Conservation (phyloP, 148 eudicot genomes). For the Limonium bicolor region DNA sequence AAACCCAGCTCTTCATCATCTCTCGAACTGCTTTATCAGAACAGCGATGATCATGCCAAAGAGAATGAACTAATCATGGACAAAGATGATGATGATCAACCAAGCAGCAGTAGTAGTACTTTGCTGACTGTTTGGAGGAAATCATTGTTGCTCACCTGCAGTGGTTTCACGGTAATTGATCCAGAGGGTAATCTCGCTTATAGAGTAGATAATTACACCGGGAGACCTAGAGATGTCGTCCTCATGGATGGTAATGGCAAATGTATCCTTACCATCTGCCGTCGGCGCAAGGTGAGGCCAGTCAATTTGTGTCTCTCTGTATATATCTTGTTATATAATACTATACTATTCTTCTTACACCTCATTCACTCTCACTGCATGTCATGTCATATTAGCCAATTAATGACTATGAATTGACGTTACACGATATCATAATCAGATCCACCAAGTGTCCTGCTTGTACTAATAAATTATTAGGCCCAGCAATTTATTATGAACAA, state of each 20-base stretch:
- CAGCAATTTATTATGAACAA: no score
- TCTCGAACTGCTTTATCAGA: no score
- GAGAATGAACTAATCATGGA: no score
- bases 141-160: constrained; percentile 45
- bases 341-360: not conserved
- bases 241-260: constrained; percentile 69
- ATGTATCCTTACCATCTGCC: constrained; percentile 40
- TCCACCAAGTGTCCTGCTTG: not conserved
- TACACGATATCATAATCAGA: not conserved
- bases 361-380: not conserved
- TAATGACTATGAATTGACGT: not conserved
- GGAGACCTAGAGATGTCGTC: constrained; percentile 27
- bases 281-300: constrained; percentile 48
- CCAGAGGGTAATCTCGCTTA: constrained; percentile 38
- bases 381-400: no score
- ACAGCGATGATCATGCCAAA: no score
- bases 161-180: constrained; percentile 68
- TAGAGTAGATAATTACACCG: constrained; percentile 63
- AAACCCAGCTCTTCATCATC: no score
- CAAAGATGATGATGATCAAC: no score
- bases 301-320: not conserved
- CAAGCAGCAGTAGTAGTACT: no score
- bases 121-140: constrained; percentile 74
- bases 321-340: not conserved
- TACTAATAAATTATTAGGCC: not conserved